These are phyloP conservation scores for Theileria annulata DNA, from an alignment of 169 alveolate species.

Conservation along the genomic window DNA sequence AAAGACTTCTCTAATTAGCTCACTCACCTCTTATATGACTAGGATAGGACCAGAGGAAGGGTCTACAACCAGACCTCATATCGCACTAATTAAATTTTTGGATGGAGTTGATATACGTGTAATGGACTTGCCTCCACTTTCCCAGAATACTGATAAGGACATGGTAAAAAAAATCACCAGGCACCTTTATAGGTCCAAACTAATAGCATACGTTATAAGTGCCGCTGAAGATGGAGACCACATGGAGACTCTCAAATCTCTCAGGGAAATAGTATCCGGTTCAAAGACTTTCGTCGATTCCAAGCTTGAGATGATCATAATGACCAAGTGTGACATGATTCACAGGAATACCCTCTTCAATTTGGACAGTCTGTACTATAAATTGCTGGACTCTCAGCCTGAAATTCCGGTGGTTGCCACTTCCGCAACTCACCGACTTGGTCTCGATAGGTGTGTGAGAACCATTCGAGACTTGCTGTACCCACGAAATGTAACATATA, in stretches of 20 bases:
- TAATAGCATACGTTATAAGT: conserved; percentile 70
- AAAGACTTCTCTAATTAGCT: conserved; percentile 73
- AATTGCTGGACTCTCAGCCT: conserved; percentile 62
- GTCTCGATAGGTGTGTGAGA: conserved; percentile 61
- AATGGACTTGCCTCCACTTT: conserved; percentile 74
- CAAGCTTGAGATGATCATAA: conserved; percentile 63
- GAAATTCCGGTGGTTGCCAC: conserved; percentile 75
- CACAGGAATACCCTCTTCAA: conserved; percentile 76
- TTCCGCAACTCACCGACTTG: conserved; percentile 81
- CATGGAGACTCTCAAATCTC: conserved; percentile 19
- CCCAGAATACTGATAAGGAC: conserved; percentile 46
- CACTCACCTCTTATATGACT: conserved; percentile 72
- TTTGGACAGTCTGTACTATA: conserved; percentile 74
- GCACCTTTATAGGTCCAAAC: conserved; percentile 74
- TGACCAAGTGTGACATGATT: conserved; percentile 81
- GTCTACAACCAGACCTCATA: conserved; percentile 79
- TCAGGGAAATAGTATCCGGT: conserved; percentile 17
- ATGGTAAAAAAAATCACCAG: conserved; percentile 58
- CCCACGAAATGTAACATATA: conserved; percentile 32
- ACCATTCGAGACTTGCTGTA: conserved; percentile 41
- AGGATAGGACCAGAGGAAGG: conserved; percentile 75
- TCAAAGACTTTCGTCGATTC: conserved; percentile 38
- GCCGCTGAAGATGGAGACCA: conserved; percentile 53
- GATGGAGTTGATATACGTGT: conserved; percentile 77
- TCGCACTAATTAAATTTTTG: conserved; percentile 71